Conservation (phyloP, 208 protist species). For the Balamuthia mandrillaris region DNA sequence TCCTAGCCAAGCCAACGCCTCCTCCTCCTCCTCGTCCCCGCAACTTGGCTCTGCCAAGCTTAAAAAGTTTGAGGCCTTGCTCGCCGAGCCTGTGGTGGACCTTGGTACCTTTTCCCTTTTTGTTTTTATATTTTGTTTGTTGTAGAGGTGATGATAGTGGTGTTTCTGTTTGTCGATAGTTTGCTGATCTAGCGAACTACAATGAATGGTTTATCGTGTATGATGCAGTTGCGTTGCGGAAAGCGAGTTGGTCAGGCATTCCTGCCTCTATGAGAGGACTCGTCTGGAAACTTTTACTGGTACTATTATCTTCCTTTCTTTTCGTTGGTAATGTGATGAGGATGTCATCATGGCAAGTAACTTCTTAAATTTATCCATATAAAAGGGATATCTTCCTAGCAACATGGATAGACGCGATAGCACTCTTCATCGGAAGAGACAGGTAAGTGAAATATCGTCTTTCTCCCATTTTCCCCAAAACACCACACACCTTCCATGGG, state of each 20-base stretch:
- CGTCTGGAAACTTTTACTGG: slow-evolving; percentile 5
- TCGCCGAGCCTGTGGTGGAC: slow-evolving; percentile 6
- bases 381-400: slow-evolving; percentile 66
- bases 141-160: not conserved
- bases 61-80: slow-evolving; percentile 1
- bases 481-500: no score
- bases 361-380: not conserved
- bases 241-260: slow-evolving; percentile 31
- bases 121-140: not conserved
- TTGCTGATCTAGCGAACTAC: not conserved
- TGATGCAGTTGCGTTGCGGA: not conserved
- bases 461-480: no score
- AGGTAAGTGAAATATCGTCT: no score
- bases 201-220: not conserved
- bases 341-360: not conserved
- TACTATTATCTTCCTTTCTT: no score
- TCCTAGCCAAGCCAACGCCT: no score
- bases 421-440: slow-evolving; percentile 67
- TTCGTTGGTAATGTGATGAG: no score
- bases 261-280: not conserved
- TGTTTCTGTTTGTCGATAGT: not conserved
- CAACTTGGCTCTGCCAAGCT: slow-evolving; percentile 10
- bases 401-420: slow-evolving; percentile 57
- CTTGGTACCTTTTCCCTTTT: not conserved
- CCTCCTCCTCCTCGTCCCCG: no score